Evolutionary conservation across 1,284 basidiomycete genomes (phyloP), one percentile per base, ranked within the genome.

Genomic region (Takashimella tepidaria): DNA sequence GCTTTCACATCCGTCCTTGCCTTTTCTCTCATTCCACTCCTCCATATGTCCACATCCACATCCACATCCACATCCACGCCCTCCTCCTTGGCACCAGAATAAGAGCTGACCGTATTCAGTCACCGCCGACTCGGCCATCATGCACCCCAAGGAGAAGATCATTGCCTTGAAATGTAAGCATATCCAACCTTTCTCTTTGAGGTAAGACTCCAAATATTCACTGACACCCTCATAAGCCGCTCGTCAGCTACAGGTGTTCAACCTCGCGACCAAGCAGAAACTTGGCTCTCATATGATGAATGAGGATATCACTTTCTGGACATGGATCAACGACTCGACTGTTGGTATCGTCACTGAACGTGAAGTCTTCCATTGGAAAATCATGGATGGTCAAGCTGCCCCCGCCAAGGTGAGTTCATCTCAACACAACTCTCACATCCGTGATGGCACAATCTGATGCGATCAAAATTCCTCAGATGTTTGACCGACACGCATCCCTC

Each of bases 241-340:
- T 61, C 86, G 91, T 50, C 97, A 95, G 67, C 83, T 99, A 40
- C 96, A 99, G 78, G 86, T 98, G 61, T 99, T 98, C 82, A 97
- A 98, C 77, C 92, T 99, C 62, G 93, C 90, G 69, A 89, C 86
- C 46, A 98, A 97, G 80, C 86, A 87, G 72, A 98, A 98, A 79
- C 89, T 98, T 75, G 97, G 97, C 73, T 92, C 93, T 22, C 92
- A 98, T 74, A 80, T 87, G 56, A 93, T 88, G 80, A 87, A 86
- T 72, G 92, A 98, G 74, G 96, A 98, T 68, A 84, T 98, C 57
- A 85, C 89, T 42, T 99, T 97, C 78, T 99, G 96, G 96, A 97
- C 95, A 73, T 99, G 96, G 96, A 85, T 98, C 55, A 89, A 85
- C 56, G 86, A 91, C 63, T 84, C 86, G 19, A 89, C 87, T 21